These are phyloP conservation scores for Leccinum fibrillosum DNA, from an alignment of 768 basidiomycete genomes.

Conservation along the genomic window DNA sequence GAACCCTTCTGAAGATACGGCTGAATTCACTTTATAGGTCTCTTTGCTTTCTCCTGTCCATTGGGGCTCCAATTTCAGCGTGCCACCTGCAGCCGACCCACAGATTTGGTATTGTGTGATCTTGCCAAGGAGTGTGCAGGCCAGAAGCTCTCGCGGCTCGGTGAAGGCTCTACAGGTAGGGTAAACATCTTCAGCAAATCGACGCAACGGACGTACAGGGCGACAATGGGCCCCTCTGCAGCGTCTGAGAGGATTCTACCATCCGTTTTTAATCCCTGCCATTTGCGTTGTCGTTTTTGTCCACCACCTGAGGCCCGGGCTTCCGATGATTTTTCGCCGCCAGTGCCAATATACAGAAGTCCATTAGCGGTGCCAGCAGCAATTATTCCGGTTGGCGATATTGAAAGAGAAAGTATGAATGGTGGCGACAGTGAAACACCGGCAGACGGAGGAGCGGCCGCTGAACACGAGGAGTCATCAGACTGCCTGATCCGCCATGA, in stretches of 20 bases:
- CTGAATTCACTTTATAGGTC: slow-evolving; percentile 63
- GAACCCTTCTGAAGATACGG: slow-evolving; percentile 46
- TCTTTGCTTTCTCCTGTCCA: slow-evolving; percentile 45
- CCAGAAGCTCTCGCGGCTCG: slow-evolving; percentile 41
- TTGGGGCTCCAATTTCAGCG: slow-evolving; percentile 39
- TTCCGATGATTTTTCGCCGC: slow-evolving; percentile 52
- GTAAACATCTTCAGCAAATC: not conserved
- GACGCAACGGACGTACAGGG: slow-evolving; percentile 44
- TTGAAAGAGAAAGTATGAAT: slow-evolving; percentile 61
- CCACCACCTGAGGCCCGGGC: slow-evolving; percentile 19
- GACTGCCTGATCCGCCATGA: not conserved
- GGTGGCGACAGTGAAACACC: slow-evolving; percentile 68
- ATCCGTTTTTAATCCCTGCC: slow-evolving; percentile 62
- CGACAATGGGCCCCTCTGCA: slow-evolving; percentile 73
- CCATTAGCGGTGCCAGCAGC: slow-evolving; percentile 79
- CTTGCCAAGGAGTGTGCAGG: slow-evolving; percentile 61
- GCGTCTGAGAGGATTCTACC: slow-evolving; percentile 46
- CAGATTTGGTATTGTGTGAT: slow-evolving; percentile 48
- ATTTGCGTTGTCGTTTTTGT: slow-evolving; percentile 61
- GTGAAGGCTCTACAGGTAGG: slow-evolving; percentile 45
- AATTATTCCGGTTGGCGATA: slow-evolving; percentile 57
- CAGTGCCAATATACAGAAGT: slow-evolving; percentile 62
- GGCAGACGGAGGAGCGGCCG: slow-evolving; percentile 40
- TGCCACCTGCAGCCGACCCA: slow-evolving; percentile 36
- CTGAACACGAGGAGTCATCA: slow-evolving; percentile 5